Evolutionary conservation across 1,139 yeast genomes (phyloP).

Genomic region (Pneumocystis canis): DNA sequence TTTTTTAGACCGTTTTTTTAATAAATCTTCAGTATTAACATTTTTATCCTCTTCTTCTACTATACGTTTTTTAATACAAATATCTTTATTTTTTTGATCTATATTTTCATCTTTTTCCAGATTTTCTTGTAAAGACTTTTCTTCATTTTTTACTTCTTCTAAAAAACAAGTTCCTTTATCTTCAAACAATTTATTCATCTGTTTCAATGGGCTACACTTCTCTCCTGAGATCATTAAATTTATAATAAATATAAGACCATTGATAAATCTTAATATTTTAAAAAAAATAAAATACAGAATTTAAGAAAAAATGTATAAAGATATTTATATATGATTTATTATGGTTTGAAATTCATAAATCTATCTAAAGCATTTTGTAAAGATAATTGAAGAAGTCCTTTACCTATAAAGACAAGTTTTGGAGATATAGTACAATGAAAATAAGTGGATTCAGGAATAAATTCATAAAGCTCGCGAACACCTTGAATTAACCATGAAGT

Average conservation of each 20-base stretch:
- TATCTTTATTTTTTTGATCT: not conserved
- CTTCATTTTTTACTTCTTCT: not conserved
- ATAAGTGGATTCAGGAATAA: slow-evolving; percentile 33
- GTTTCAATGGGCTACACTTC: not conserved
- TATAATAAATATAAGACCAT: not conserved
- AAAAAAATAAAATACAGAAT: not conserved
- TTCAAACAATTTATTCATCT: not conserved
- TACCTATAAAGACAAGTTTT: slow-evolving; percentile 5
- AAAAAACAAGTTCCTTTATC: not conserved
- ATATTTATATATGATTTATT: not conserved
- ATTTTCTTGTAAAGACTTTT: not conserved
- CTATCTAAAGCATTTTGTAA: not conserved
- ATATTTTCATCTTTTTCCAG: not conserved
- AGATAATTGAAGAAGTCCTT: not conserved
- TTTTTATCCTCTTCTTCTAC: not conserved
- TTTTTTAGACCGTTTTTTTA: not conserved
- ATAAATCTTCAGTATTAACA: not conserved
- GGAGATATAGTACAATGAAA: slow-evolving; percentile 27
- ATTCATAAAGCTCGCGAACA: slow-evolving; percentile 81
- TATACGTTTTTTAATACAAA: not conserved
- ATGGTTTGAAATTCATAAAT: not conserved
- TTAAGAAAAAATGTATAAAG: not conserved
- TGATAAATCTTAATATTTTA: not conserved
- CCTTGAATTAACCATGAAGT: slow-evolving; percentile 67
- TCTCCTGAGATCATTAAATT: not conserved